phyloP scores from a whole-genome alignment of 352 stramenopile species.

The Elongisporangium prolatum region DNA sequence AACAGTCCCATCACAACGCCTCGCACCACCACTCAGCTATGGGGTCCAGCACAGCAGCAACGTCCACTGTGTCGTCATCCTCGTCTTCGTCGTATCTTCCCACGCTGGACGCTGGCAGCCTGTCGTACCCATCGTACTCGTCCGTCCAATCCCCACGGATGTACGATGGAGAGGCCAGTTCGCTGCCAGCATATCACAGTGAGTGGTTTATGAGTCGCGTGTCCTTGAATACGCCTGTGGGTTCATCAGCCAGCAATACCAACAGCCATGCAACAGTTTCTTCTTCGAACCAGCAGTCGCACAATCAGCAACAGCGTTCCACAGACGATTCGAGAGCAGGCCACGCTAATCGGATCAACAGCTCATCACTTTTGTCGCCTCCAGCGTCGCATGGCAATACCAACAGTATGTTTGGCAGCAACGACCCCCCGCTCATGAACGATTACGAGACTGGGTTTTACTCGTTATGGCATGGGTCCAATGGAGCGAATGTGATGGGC shows the following conservation, averaged over 20 bases:
- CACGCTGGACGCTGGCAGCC: conserved; percentile 7
- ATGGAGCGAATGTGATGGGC: conserved; percentile 30
- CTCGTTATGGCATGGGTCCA: conserved; percentile 56
- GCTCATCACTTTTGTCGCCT: background rate
- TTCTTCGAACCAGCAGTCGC: background rate
- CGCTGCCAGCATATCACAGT: background rate
- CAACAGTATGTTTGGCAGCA: conserved; percentile 39
- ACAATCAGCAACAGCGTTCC: background rate
- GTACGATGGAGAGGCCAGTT: background rate
- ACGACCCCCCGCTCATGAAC: conserved; percentile 13
- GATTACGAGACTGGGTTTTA: conserved; percentile 72
- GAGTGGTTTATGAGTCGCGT: background rate
- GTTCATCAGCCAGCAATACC: background rate
- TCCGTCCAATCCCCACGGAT: background rate
- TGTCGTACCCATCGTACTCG: background rate
- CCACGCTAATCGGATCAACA: background rate
- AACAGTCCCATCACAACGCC: too few relatives aligned
- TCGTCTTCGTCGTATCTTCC: conserved; percentile 7
- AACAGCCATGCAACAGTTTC: background rate
- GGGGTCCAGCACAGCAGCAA: background rate
- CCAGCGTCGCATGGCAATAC: background rate
- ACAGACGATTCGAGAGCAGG: background rate
- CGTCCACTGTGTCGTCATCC: background rate
- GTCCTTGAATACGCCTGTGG: background rate
- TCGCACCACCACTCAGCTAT: background rate